phyloP scores from a whole-genome alignment of 176 grass and related monocot genomes.

The Rhynchospora tenuis region DNA sequence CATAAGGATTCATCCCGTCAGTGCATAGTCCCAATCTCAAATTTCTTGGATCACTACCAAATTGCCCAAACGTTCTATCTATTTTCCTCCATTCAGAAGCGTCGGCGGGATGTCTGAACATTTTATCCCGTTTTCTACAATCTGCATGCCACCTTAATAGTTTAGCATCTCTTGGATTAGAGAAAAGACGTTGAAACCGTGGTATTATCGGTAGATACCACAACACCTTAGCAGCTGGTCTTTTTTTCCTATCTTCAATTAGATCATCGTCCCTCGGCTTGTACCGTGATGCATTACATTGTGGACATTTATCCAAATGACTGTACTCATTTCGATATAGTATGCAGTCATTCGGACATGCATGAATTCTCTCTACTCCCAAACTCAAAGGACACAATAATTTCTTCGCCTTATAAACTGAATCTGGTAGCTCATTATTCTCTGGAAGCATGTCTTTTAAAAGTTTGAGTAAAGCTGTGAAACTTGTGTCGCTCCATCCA shows the following conservation, averaged over 20 bases:
- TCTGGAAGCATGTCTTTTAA: not conserved
- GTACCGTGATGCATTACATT: not conserved
- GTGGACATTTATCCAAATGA: not conserved
- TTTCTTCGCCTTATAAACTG: slow-evolving; percentile 20
- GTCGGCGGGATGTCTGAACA: not conserved
- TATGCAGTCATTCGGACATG: slow-evolving; percentile 26
- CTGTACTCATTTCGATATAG: not conserved
- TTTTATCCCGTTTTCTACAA: not conserved
- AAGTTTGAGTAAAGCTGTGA: not conserved
- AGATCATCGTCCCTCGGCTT: not conserved
- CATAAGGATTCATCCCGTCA: not conserved
- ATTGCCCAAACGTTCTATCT: not conserved
- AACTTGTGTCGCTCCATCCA: not conserved
- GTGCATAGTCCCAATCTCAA: not conserved
- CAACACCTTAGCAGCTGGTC: not conserved
- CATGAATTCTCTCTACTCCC: slow-evolving; percentile 6
- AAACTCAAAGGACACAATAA: not conserved
- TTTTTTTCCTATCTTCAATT: not conserved
- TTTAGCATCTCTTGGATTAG: not conserved
- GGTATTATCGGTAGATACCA: slow-evolving; percentile 7
- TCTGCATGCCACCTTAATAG: slow-evolving; percentile 21
- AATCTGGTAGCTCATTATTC: slow-evolving; percentile 8
- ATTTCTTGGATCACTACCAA: not conserved
- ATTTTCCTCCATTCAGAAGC: not conserved
- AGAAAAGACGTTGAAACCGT: slow-evolving; percentile 20